A percentile compares a stretch with the other conserved stretches of the same genome.
Conservation (phyloP, 768 basidiomycete species). For the Podaxis rugospora region DNA sequence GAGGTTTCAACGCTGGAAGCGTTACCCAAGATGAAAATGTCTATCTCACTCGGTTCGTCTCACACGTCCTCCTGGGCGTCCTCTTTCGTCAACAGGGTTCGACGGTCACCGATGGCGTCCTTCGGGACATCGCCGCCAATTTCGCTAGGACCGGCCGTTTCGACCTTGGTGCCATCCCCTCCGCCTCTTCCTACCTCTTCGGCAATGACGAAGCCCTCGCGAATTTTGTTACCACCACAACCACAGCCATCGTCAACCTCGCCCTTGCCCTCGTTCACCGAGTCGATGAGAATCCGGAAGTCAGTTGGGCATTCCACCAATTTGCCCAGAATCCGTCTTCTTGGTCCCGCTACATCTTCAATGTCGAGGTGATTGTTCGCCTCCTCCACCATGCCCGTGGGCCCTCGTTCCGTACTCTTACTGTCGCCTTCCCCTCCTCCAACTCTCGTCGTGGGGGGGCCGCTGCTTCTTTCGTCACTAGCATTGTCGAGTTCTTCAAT, state of each 20-base stretch:
- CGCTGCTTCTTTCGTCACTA: not conserved
- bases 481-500: not conserved
- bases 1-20: not conserved
- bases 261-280: not conserved
- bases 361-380: not conserved
- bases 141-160: not conserved
- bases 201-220: not conserved
- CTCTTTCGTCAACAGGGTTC: not conserved
- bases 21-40: not conserved
- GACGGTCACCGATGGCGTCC: not conserved
- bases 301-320: not conserved
- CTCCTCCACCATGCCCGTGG: not conserved
- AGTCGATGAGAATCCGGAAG: not conserved
- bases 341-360: not conserved
- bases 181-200: not conserved
- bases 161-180: not conserved
- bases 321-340: constrained; percentile 1
- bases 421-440: not conserved
- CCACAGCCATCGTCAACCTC: not conserved
- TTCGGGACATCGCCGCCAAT: not conserved
- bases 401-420: not conserved
- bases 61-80: not conserved
- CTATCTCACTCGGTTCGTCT: not conserved
- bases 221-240: not conserved
- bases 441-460: no score